Evolutionary conservation across 495 filamentous ascomycete species (phyloP), one percentile per base, ranked within the genome.

Genomic region (Amphirosellinia nigrospora): DNA sequence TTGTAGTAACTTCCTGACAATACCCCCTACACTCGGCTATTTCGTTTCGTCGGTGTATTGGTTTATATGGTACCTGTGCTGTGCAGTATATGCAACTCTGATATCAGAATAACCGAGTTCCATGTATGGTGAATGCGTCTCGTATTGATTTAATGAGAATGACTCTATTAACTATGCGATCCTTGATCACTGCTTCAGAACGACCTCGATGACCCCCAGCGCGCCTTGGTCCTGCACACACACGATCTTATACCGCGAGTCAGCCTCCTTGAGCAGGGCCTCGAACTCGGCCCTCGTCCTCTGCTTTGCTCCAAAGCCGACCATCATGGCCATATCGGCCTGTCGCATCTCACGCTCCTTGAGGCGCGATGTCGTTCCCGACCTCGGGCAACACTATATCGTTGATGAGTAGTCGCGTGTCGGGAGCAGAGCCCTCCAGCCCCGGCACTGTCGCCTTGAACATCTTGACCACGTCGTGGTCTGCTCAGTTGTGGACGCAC

Each of bases 351-450:
- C 23, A 3, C 68, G 61, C 46, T 78, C 76, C 15, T 8, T 0
- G 39, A 48, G 26, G n/a, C 72, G 30, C 0, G 64, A n/a, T n/a
- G 66, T 26, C 38, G 19, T 3, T 1, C 68, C 64, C 11, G 59
- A 69, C 55, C 75, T 70, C 1, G 79, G 79, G 79, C 4, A 1
- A 81, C 62, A 3, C n/a, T n/a, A 71, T 72, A 11, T 81, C 79
- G 65, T 81, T 81, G 32, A 81, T 78, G 0, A 81, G 71, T 0
- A 81, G 39, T 3, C 77, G 78, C 1, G 78, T 79, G 0, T 48
- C 71, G 0, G 73, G 73, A 2, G 19, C 63, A 15, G 56, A 77
- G 0, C n/a, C 21, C 61, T 80, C 78, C 0, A 82, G 60, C 0
- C 46, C 79, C 1, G 79, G 78, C 0, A 80, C 74, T 0, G 80